Conservation (phyloP, 345 rosid species). For the Brassica incana region DNA sequence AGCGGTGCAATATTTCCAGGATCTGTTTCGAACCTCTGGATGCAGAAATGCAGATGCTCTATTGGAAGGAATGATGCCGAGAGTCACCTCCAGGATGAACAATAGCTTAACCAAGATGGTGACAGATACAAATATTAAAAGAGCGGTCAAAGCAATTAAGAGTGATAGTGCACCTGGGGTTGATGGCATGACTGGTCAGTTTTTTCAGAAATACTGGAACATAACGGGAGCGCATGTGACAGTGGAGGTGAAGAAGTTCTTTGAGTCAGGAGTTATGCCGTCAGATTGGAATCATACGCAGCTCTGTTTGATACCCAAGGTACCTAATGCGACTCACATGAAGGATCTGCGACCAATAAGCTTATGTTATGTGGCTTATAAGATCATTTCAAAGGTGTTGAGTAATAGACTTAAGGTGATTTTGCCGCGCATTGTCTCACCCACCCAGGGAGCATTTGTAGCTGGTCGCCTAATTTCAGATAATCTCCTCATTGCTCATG, state of each 20-base stretch:
- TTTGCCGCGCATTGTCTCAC: too few relatives aligned
- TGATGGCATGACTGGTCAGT: not conserved
- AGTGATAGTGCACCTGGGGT: not conserved
- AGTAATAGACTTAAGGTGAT: too few relatives aligned
- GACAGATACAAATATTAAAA: not conserved
- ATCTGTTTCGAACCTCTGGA: not conserved
- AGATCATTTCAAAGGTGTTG: not conserved
- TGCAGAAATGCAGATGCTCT: not conserved
- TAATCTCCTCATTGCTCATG: not conserved
- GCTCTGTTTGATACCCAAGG: not conserved
- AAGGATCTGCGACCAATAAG: not conserved
- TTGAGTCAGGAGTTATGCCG: not conserved
- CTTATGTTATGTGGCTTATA: not conserved
- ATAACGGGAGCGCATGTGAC: not conserved
- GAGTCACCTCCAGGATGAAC: not conserved
- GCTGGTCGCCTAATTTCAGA: not conserved
- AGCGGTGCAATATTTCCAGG: not conserved
- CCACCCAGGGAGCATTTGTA: not conserved
- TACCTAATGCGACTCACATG: not conserved
- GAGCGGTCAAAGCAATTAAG: not conserved
- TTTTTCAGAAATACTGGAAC: not conserved
- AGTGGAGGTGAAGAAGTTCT: not conserved
- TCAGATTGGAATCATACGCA: not conserved
- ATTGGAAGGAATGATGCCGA: not conserved
- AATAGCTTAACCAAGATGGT: not conserved